Evolutionary conservation across 768 basidiomycete species (phyloP).

Genomic region (Boletus sensibilis): DNA sequence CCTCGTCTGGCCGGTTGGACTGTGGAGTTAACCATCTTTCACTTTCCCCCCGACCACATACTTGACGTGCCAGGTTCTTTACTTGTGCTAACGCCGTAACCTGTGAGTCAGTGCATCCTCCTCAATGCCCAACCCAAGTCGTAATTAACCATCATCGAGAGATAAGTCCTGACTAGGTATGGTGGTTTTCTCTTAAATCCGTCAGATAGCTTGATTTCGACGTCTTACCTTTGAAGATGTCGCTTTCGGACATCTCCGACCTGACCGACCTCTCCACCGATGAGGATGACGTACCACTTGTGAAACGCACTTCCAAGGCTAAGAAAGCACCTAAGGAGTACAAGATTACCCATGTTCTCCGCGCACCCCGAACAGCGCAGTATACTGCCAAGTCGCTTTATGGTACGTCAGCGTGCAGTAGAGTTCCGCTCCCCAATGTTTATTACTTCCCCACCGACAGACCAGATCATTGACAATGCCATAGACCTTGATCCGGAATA

Average conservation of each 20-base stretch:
- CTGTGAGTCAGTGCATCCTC: background rate
- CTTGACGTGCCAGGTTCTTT: background rate
- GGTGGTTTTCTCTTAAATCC: background rate
- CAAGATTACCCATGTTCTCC: conserved; percentile 33
- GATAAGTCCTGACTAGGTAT: background rate
- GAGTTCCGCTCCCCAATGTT: background rate
- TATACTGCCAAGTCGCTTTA: conserved; percentile 46
- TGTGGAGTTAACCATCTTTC: background rate
- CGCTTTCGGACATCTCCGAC: conserved; percentile 44
- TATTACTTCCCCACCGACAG: conserved; percentile 28
- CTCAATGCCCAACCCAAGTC: background rate
- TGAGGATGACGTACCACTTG: conserved; percentile 36
- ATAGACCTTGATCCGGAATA: conserved; percentile 66
- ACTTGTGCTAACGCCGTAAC: background rate
- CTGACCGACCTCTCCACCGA: conserved; percentile 46
- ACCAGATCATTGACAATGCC: conserved; percentile 43
- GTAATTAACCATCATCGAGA: background rate
- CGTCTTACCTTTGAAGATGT: conserved; percentile 22
- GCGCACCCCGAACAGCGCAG: conserved; percentile 38
- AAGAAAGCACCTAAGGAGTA: conserved; percentile 32
- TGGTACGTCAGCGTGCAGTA: conserved; percentile 31
- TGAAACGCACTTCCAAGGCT: conserved; percentile 18
- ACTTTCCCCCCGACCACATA: background rate
- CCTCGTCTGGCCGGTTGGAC: background rate
- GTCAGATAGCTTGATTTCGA: background rate